Evolutionary conservation across 805 yeast species (phyloP).

Genomic region (Candida boidinii): DNA sequence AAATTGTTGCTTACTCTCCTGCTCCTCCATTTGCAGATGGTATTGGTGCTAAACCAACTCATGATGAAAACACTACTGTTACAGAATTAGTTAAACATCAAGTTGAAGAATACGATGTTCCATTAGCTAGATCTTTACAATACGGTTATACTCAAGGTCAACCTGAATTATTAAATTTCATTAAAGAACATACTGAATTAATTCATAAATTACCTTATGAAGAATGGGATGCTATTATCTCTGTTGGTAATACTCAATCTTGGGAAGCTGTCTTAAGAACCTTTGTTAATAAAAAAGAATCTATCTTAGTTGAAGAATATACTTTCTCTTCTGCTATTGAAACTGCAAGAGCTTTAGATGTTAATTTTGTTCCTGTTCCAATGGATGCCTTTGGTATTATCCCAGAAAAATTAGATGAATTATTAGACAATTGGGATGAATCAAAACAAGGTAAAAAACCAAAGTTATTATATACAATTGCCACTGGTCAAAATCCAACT

Average conservation of each 20-base stretch:
- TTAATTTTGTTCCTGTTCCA: conserved; percentile 54
- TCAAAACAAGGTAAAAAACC: conserved; percentile 53
- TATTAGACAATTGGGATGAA: conserved; percentile 52
- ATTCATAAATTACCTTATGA: conserved; percentile 44
- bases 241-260: conserved; percentile 86
- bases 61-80: conserved; percentile 27
- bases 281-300: conserved; percentile 49
- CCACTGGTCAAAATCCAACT: conserved; percentile 98
- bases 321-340: conserved; percentile 70
- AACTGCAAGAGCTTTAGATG: conserved; percentile 54
- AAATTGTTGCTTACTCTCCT: conserved; percentile 61
- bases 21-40: conserved; percentile 75
- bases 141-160: conserved; percentile 85
- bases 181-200: conserved; percentile 65
- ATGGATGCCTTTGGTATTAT: conserved; percentile 61
- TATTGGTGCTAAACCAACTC: conserved; percentile 52
- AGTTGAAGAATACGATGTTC: conserved; percentile 50
- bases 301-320: conserved; percentile 68
- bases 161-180: conserved; percentile 54
- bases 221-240: conserved; percentile 67
- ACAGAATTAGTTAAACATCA: conserved; percentile 30
- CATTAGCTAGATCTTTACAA: conserved; percentile 80
- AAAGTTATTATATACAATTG: conserved; percentile 79
- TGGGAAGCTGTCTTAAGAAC: conserved; percentile 80
- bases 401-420: conserved; percentile 45